Evolutionary conservation across 352 stramenopile species (phyloP), one percentile per base, ranked within the genome.

Genomic region (Pythium dissotocum): DNA sequence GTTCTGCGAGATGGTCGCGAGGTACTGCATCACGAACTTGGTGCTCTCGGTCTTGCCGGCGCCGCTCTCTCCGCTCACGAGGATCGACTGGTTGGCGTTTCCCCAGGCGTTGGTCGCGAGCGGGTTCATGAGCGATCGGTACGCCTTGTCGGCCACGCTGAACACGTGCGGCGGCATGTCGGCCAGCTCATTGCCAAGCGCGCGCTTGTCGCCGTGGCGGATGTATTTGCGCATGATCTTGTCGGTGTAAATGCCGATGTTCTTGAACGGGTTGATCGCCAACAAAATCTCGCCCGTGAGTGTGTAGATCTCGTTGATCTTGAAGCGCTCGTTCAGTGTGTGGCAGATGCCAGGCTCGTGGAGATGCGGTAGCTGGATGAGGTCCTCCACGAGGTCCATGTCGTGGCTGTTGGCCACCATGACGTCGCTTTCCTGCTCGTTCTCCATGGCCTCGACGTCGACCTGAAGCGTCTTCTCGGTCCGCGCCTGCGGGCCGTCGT

Each of bases 41-140:
- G 97, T 99, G 13, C 91, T 97, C 60, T 99, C 97, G 14, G 97
- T 99, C 80, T 99, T 99, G 38, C 96, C 96, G 13, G 97, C 96
- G 36, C 97, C 97, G 61, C 73, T 93, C 77, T 98, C 93, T 40
- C 93, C 93, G 36, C 85, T 97, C 18, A 98, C 94, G 16, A 98
- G 77, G 51, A 98, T 97, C 10, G 87, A 95, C 78, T 98, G 94
- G 79, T 98, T 90, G 6, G 76, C 77, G 28, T 73, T 77, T 9
- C 71, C 71, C 53, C 72, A 71, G 28, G 71, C 33, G 35, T 71
- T 70, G 40, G 63, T 75, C 5, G 70, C 73, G 24, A 91, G 77
- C 18, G 83, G 83, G 40, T 79, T 82, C 63, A 85, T 80, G 63
- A 97, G 78, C 55, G 85, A 86, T 18, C 88, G 82, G 61, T 97